Conservation (phyloP, 805 yeast genomes). For the Ogataea ganodermae region DNA sequence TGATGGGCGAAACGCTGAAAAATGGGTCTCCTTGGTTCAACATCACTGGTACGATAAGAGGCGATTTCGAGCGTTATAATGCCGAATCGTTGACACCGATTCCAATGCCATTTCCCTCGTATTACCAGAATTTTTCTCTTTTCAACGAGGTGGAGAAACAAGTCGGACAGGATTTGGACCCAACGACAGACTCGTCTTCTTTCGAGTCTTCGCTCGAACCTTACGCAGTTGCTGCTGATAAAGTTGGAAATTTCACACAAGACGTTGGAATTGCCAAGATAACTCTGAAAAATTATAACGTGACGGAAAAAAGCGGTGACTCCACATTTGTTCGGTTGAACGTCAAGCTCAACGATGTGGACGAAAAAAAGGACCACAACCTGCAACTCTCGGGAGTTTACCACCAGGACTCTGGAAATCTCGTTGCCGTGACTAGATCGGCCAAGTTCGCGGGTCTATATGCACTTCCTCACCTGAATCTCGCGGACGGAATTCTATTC, state of each 20-base stretch:
- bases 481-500: slow-evolving; percentile 41
- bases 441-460: slow-evolving; percentile 65
- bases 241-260: slow-evolving; percentile 33
- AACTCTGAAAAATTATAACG: slow-evolving; percentile 19
- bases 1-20: not conserved
- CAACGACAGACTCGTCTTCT: slow-evolving; percentile 19
- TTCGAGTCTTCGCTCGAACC: slow-evolving; percentile 12
- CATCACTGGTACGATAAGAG: slow-evolving; percentile 49
- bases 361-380: slow-evolving; percentile 50
- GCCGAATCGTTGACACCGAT: slow-evolving; percentile 21
- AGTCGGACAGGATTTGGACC: slow-evolving; percentile 16
- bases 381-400: slow-evolving; percentile 61
- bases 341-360: slow-evolving; percentile 41
- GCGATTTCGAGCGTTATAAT: slow-evolving; percentile 37
- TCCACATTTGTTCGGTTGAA: slow-evolving; percentile 39
- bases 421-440: slow-evolving; percentile 58
- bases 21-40: slow-evolving; percentile 38
- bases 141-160: slow-evolving; percentile 20
- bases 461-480: slow-evolving; percentile 59
- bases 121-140: slow-evolving; percentile 27
- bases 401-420: slow-evolving; percentile 65
- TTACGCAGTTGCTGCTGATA: slow-evolving; percentile 8
- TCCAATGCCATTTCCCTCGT: slow-evolving; percentile 34
- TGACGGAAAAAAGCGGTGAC: slow-evolving; percentile 15
- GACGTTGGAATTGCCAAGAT: slow-evolving; percentile 26